A percentile compares a stretch with the other conserved stretches of the same genome.
These are phyloP conservation scores for Camelina neglecta DNA, from an alignment of 345 rosid genomes.

Conservation along the genomic window DNA sequence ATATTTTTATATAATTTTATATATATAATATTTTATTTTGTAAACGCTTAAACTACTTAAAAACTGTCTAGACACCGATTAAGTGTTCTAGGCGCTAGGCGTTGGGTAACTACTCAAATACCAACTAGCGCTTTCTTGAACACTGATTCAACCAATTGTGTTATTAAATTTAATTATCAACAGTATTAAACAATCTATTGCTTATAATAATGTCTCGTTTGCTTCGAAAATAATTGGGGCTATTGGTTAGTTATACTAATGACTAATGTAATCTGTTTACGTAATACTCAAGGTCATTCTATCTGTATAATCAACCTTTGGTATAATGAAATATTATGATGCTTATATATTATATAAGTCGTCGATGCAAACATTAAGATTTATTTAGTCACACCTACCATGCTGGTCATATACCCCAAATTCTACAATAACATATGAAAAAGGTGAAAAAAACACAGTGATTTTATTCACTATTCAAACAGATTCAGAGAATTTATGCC, in stretches of 20 bases:
- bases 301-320: not conserved
- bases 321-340: not conserved
- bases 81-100: no score
- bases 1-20: no score
- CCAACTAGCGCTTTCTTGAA: no score
- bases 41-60: no score
- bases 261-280: not conserved
- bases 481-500: not conserved
- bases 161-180: no score
- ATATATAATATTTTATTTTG: no score
- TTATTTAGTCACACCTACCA: not conserved
- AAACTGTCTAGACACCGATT: no score
- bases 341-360: not conserved
- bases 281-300: not conserved
- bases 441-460: not conserved
- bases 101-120: no score
- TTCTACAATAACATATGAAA: not conserved
- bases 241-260: not conserved
- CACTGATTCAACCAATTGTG: no score
- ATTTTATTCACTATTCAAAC: not conserved
- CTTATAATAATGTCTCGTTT: no score
- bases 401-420: not conserved
- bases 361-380: no score
- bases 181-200: no score
- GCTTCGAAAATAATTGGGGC: not conserved